Evolutionary conservation across 805 yeast species (phyloP), one percentile per base, ranked within the genome.

Genomic region (Wickerhamia fluorescens): DNA sequence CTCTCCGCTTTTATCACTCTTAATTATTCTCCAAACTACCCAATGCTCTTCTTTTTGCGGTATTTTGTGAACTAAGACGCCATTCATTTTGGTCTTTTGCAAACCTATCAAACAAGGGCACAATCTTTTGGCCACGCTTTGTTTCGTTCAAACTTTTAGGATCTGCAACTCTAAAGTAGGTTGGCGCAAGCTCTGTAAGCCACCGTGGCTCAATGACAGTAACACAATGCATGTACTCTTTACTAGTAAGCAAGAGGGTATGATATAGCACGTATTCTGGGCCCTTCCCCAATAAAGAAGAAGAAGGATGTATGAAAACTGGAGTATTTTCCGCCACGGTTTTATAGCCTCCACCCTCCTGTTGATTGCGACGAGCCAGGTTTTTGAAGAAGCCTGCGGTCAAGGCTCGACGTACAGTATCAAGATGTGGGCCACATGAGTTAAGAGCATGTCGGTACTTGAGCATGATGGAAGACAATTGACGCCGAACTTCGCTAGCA

Each of bases 201-300:
- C 95, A 84, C 37, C 66, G 67, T 0, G 95, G 83, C 29, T 86
- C 87, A 20, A 92, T 74, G n/a, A 71, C 70, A 11, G 88, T 81
- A 16, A 81, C 78, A 42, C 86, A 86, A 32, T 92, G 82, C 95
- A 89, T 86, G 47, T 83, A 92, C 63, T 89, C 97, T 47, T 78
- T 77, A 10, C 82, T 72, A 0, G 98, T 89, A 40, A 86, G 65
- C 17, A 87, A 71, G 30, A 87, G 65, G 18, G 87, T 82, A 45
- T 87, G 87, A 45, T 85, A 88, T 6, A 89, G 53, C 25, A 87
- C 80, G 56, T 84, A 85, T 35, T 82, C 89, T 8, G 89, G 83
- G 20, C 68, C 70, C 33, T 58, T 59, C 10, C 70, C 68, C 46
- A 69, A 74, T 12, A 89, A 51, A 4, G 86, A 59, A 36, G 94